These are phyloP conservation scores for Ballota nigra DNA, from an alignment of 257 asterid genomes.

Conservation along the genomic window DNA sequence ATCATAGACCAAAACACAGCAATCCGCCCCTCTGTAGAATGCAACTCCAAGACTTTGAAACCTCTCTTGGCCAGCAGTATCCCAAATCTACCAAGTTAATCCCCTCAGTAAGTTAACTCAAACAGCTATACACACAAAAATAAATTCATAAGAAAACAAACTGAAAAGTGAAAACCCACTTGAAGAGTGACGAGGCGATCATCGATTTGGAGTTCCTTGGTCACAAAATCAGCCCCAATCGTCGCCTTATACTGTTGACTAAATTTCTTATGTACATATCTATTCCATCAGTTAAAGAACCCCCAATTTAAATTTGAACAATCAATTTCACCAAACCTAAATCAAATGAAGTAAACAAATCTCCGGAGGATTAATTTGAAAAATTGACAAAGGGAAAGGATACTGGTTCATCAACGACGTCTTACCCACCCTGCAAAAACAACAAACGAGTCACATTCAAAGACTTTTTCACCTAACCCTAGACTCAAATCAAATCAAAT, in stretches of 20 bases:
- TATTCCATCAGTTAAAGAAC: constrained; percentile 44
- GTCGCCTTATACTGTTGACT: constrained; percentile 98
- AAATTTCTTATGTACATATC: constrained; percentile 93
- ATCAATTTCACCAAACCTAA: background rate
- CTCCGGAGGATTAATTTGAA: constrained; percentile 21
- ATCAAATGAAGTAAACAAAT: background rate
- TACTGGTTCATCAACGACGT: constrained; percentile 99
- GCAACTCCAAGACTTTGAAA: constrained; percentile 99
- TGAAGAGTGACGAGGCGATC: constrained; percentile 94
- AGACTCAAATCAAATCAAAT: constrained; percentile 15
- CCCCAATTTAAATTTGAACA: constrained; percentile 9
- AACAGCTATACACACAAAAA: background rate
- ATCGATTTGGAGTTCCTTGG: constrained; percentile 90
- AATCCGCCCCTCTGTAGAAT: constrained; percentile 95
- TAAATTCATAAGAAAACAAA: background rate
- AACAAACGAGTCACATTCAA: constrained; percentile 6
- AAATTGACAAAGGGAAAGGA: constrained; percentile 30
- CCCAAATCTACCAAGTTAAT: constrained; percentile 73
- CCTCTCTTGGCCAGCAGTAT: constrained; percentile 98
- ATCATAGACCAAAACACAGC: constrained; percentile 90
- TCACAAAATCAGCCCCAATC: constrained; percentile 98
- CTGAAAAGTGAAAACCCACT: constrained; percentile 54
- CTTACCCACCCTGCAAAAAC: constrained; percentile 84
- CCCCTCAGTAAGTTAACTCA: background rate
- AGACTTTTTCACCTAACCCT: constrained; percentile 19